Evolutionary conservation across 208 protist genomes (phyloP), one percentile per base, ranked within the genome.

Genomic region (Blechomonas ayalai): DNA sequence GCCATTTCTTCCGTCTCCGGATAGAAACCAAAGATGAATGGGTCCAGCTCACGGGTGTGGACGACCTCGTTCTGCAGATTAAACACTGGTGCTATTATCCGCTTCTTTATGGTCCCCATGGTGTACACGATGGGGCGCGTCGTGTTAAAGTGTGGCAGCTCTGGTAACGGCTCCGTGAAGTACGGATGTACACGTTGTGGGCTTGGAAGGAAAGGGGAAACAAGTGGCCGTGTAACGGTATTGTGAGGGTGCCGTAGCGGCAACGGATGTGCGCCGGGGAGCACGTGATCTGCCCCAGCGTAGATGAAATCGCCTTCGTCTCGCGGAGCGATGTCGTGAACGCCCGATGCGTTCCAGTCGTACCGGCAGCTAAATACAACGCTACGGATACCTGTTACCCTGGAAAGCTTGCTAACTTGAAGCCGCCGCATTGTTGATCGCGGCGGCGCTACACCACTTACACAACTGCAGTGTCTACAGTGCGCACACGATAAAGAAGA

Each of bases 21-120:
- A 43, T 92, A 95, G 36, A 82, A 70, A 16, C 87, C 87, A 56
- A 91, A 95, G 41, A 95, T 82, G 59, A 92, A 95, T 10, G 87
- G 87, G 41, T 95, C 87, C 19, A 95, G 51, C 58, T 95, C 82
- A 16, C 82, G 71, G 2, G 87, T 95, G 73, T 95, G 75, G 23
- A 67, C 81, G 18, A 95, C 78, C 12, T 66, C 60, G 47, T 82
- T 83, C 10, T 69, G 51, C 8, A 86, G 36, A 45, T 88, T 73
- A 61, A 80, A 90, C 6, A 95, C 87, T 1, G 87, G 87, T 10
- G 52, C 80, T 1, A 95, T 71, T 25, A 95, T 92, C 45, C 80
- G 73, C 53, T 88, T 67, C 59, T 95, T 95, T 51, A 95, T 89
- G 7, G 78, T 89, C 2, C 74, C 72, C 10, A 75, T 55, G 1